Evolutionary conservation across 805 yeast genomes (phyloP), one percentile per base, ranked within the genome.

Genomic region (Candida dajiaensis): DNA sequence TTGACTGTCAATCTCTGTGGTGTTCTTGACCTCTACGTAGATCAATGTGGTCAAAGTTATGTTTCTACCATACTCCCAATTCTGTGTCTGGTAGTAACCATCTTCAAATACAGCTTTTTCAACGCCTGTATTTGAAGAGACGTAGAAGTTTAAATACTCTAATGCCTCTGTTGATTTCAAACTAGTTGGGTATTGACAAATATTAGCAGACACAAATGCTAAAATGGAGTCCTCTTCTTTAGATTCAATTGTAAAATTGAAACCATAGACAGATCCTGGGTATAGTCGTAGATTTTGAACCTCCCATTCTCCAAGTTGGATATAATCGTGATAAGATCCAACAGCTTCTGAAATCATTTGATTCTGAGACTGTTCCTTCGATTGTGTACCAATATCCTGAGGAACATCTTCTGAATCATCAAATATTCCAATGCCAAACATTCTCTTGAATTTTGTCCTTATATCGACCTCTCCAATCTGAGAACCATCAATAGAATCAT

Each of bases 181-280:
- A 36, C 39, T 20, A 4, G 37, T 21, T 4, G 53, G 53, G 19
- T 48, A 45, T 12, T 37, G 35, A 28, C 53, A 50, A 15, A 50
- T 48, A n/a, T 43, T 38, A 3, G 51, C 39, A 13, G 53, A 48
- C 18, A 50, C 21, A 23, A 47, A 48, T 3, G 47, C 33, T 15
- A 48, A 15, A 4, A 42, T 25, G 3, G 43, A 22, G 15, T n/a
- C 29, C 15, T 28, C 12, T 12, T 38, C 38, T 7, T 40, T 10
- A 5, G 37, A 38, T 10, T 10, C 33, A 1, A 35, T 6, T 2
- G 54, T 25, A n/a, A 42, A 52, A 6, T 53, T 47, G 48, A 53
- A 57, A 26, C 53, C 46, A 23, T 41, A 57, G 2, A 50, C 49
- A 16, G 50, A 38, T 1, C 59, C 61, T 1, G 61, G 59, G 12